Conservation (phyloP, 2,329 filamentous ascomycete genomes). For the Alternaria solani region DNA sequence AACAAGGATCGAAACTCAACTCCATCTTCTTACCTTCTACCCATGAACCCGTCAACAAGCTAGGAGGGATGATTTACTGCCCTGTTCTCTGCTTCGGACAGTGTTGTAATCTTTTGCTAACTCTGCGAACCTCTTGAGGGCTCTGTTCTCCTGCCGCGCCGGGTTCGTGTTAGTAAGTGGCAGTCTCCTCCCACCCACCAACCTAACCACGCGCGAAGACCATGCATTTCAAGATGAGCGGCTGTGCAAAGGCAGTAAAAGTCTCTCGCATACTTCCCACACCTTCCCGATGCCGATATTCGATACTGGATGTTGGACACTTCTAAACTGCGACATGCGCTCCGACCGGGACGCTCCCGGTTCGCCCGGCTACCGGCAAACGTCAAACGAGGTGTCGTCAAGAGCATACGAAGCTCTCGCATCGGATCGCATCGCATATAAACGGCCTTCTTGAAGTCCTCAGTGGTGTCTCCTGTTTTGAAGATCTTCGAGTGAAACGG, state of each 20-base stretch:
- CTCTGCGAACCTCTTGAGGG: background rate
- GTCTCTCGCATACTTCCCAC: background rate
- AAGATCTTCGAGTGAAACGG: background rate
- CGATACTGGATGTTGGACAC: background rate
- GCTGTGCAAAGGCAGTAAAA: background rate
- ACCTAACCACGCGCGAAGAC: background rate
- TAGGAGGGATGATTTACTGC: background rate
- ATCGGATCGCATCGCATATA: background rate
- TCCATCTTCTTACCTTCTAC: background rate
- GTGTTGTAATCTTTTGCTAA: background rate
- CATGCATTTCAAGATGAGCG: background rate
- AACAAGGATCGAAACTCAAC: background rate
- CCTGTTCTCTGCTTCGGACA: background rate
- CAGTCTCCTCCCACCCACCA: background rate
- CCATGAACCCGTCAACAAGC: background rate
- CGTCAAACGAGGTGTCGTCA: background rate
- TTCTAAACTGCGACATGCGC: background rate
- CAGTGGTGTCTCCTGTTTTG: background rate
- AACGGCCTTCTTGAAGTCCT: background rate
- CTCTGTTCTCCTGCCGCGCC: background rate
- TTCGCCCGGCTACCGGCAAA: background rate
- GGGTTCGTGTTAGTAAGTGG: background rate
- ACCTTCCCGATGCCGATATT: background rate
- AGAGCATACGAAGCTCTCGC: background rate
- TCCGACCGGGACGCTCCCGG: background rate